Evolutionary conservation across 169 alveolate genomes (phyloP).

Genomic region (Plasmodium ovale): DNA sequence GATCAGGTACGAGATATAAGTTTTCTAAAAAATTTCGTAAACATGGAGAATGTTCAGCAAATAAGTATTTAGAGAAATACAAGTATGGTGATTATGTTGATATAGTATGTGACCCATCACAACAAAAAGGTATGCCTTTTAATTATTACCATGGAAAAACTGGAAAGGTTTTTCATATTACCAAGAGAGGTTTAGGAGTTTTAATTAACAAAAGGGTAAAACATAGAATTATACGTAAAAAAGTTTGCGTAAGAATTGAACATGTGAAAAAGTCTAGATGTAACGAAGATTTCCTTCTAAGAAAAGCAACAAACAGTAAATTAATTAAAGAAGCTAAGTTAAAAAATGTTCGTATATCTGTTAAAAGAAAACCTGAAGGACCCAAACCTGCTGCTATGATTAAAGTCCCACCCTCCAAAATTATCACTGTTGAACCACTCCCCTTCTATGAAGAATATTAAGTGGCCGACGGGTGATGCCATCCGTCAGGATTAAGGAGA

Average conservation of each 20-base stretch:
- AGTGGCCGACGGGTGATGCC: not conserved
- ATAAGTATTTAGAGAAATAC: constrained; percentile 93
- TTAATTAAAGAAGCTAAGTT: constrained; percentile 93
- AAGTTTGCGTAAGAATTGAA: constrained; percentile 97
- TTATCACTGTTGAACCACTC: constrained; percentile 84
- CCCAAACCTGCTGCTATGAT: constrained; percentile 86
- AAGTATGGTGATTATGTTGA: constrained; percentile 98
- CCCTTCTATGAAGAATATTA: constrained; percentile 86
- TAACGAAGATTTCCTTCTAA: constrained; percentile 96
- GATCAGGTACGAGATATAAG: constrained; percentile 98
- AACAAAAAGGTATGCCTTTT: constrained; percentile 99
- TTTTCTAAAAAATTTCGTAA: constrained; percentile 97
- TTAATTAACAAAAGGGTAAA: constrained; percentile 97
- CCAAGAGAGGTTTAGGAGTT: constrained; percentile 97
- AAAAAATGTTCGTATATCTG: constrained; percentile 84
- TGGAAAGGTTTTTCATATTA: constrained; percentile 97
- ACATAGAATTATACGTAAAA: constrained; percentile 95
- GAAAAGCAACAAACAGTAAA: constrained; percentile 94
- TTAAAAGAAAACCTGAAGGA: constrained; percentile 83
- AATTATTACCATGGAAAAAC: constrained; percentile 99
- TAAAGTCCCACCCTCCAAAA: constrained; percentile 81
- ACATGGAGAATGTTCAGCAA: constrained; percentile 96
- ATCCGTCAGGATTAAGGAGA: not conserved
- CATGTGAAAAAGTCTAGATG: constrained; percentile 97
- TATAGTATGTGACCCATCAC: constrained; percentile 96